Evolutionary conservation across 352 stramenopile species (phyloP), one percentile per base, ranked within the genome.

Genomic region (Globisporangium orthogonon): DNA sequence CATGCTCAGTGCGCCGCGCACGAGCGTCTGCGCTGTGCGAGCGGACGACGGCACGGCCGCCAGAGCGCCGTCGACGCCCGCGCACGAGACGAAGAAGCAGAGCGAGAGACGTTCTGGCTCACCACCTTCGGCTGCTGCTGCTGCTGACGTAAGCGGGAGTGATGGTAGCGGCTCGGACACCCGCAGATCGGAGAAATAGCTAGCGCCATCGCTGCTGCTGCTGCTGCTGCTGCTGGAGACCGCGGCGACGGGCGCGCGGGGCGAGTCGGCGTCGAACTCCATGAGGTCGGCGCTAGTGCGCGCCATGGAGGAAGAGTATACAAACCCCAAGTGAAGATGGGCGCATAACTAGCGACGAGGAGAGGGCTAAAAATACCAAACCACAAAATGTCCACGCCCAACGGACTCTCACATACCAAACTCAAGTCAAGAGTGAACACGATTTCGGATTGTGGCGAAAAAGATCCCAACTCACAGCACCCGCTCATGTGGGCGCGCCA

Each of bases 11-110:
- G 83, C 80, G n/a, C 78, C 80, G 44, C 80, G 79, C 54, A 92
- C 72, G 33, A 92, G 60, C 40, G 76, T 92, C 60, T 92, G 83
- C 37, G 83, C 80, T 0, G 73, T 83, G 14, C 80, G 78, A 29
- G 77, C 45, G 13, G 71, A 67, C 11, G 77, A 71, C 39, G 65
- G 56, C 48, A 78, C 69, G 48, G 76, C 44, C n/a, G 44, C 58
- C 35, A 67, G 66, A 41, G 75, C 79, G 44, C 79, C 79, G 47
- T 92, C 79, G 13, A 90, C 70, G 53, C 61, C 64, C 3, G 66
- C 63, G 66, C 83, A 92, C 3, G 78, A 76, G 35, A 92, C 67
- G 61, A 92, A 92, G 56, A 90, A 90, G 62, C 88, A 70, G 45
- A 91, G 63, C 1, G 61, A 48, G 35, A 54, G n/a, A 0, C 56